Evolutionary conservation across 495 filamentous ascomycete species (phyloP), one percentile per base, ranked within the genome.

Genomic region (Hyaloscypha finlandica): DNA sequence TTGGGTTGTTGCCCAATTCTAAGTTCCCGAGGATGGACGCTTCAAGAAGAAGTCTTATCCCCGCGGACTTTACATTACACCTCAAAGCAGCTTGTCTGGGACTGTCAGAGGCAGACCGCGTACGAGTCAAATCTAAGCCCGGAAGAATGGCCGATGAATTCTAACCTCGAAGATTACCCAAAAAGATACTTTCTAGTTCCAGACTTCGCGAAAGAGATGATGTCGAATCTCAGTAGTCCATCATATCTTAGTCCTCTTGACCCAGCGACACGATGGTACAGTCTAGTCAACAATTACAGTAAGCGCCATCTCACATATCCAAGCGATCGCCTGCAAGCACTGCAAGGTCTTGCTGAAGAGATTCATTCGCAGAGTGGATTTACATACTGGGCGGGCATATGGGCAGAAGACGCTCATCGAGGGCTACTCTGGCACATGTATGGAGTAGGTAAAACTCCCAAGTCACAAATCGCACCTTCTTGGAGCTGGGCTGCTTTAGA

Each of bases 21-120:
- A 6, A 4, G 16, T 4, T 6, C 4, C 6, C 45, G 62, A 20
- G 62, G 25, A 4, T 64, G 62, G 62, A 57, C 52, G 3, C 52
- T 64, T 14, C 51, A 64, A 37, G 62, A 64, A 57, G 31, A 37
- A 3, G 3, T 64, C 3, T 30, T 64, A 9, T 55, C 62, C 5
- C 62, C 25, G 2, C 45, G 51, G 20, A 6, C 31, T 11, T 14
- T 64, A 6, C 48, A 64, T 30, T 64, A 11, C 35, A 37, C 48
- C 19, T 9, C 25, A 2, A 14, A 31, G n/a, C 3, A 64, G 55
- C 5, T 64, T 12, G 6, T 37, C n/a, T 64, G 14, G 11, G 48
- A 56, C 14, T 64, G 62, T 22, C 52, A 48, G 8, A 16, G 22
- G 20, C 29, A 25, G 12, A 3, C 6, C 54, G n/a, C n/a, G n/a